These are phyloP conservation scores for Pseudozyma tsukubaensis DNA, from an alignment of 1,284 basidiomycete genomes.

Conservation along the genomic window DNA sequence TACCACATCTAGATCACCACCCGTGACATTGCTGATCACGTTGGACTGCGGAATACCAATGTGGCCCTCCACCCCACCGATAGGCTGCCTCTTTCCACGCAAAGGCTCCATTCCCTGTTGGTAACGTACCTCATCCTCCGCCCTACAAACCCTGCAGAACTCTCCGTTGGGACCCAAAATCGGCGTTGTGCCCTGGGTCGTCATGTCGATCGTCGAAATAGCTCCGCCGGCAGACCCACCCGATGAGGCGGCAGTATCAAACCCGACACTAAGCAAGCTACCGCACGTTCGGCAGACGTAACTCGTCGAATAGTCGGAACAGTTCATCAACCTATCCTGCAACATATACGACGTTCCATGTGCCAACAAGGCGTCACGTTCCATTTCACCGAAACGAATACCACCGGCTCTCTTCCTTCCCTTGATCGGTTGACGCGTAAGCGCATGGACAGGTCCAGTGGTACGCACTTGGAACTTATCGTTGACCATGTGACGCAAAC, in stretches of 20 bases:
- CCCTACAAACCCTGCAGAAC: conserved; percentile 64
- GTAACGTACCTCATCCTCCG: conserved; percentile 44
- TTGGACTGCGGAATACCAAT: conserved; percentile 45
- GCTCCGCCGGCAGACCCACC: conserved; percentile 13
- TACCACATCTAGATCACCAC: conserved; percentile 64
- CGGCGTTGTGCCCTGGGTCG: conserved; percentile 25
- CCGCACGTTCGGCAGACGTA: conserved; percentile 98
- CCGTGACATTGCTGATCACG: conserved; percentile 47
- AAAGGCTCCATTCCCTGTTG: conserved; percentile 41
- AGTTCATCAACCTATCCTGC: conserved; percentile 99
- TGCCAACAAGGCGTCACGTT: conserved; percentile 96
- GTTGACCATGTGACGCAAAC: conserved; percentile 98
- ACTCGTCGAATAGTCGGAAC: conserved; percentile 97
- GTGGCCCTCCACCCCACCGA: conserved; percentile 45
- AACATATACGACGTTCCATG: conserved; percentile 98
- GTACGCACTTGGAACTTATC: conserved; percentile 99
- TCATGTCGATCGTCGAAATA: conserved; percentile 43
- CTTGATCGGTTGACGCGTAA: conserved; percentile 98
- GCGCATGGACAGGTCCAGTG: conserved; percentile 92
- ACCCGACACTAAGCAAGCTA: conserved; percentile 86
- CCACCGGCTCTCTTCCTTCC: conserved; percentile 98
- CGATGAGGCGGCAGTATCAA: conserved; percentile 40
- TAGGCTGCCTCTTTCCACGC: conserved; percentile 34
- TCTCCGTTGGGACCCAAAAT: conserved; percentile 65
- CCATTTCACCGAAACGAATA: conserved; percentile 99